Evolutionary conservation across 2,329 filamentous ascomycete species (phyloP).

Genomic region (Thelonectria blattea): DNA sequence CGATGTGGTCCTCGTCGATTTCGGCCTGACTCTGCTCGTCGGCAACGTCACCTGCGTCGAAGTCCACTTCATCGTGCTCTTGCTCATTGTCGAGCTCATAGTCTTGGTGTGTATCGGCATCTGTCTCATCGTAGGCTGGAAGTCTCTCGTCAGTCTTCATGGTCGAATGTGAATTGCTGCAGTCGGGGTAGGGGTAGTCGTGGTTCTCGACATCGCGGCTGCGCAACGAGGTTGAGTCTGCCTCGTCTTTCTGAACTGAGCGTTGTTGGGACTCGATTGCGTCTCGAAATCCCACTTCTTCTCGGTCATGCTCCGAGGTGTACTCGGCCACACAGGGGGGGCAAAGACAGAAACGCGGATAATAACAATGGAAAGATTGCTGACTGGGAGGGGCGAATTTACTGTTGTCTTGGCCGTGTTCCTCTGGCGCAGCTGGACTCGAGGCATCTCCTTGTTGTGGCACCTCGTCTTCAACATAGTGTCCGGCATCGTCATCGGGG

Average conservation of each 20-base stretch:
- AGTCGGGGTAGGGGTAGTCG: conserved; percentile 20
- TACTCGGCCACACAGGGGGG: conserved; percentile 24
- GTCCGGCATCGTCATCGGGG: conserved; percentile 19
- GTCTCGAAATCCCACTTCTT: conserved; percentile 24
- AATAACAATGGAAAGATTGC: conserved; percentile 23
- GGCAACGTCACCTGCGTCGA: conserved; percentile 24
- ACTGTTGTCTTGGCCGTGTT: conserved; percentile 35
- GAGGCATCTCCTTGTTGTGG: conserved; percentile 17
- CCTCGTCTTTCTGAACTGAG: background rate
- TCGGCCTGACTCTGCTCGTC: conserved; percentile 27
- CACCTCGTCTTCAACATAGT: conserved; percentile 20
- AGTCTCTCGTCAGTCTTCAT: conserved; percentile 35
- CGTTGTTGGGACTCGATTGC: conserved; percentile 10
- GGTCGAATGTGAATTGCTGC: conserved; percentile 30
- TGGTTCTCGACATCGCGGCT: conserved; percentile 10
- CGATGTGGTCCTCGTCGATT: conserved; percentile 19
- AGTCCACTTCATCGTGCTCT: conserved; percentile 25
- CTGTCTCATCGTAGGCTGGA: conserved; percentile 34
- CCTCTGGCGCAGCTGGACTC: conserved; percentile 10
- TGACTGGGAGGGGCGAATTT: conserved; percentile 23
- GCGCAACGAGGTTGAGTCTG: background rate
- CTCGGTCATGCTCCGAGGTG: conserved; percentile 24
- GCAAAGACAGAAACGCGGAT: conserved; percentile 31
- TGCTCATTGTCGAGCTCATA: conserved; percentile 34
- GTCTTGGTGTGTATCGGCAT: conserved; percentile 35